These are phyloP conservation scores for Uronychia binucleata DNA, from an alignment of 73 alveolate species.

Conservation along the genomic window DNA sequence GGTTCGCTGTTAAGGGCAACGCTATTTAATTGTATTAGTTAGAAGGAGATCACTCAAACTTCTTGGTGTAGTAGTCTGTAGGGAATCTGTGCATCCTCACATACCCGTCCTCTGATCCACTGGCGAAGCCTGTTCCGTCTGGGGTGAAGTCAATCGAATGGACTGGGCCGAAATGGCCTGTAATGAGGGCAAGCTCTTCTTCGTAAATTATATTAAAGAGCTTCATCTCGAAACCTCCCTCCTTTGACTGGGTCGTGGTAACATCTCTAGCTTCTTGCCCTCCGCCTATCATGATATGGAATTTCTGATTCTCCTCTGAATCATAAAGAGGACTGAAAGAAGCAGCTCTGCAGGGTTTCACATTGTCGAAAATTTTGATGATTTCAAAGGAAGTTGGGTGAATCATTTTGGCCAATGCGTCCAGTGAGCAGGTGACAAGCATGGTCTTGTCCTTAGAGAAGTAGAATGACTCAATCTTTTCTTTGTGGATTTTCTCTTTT, in stretches of 20 bases:
- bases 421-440: conserved; percentile 81
- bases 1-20: background rate
- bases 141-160: conserved; percentile 78
- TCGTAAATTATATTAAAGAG: conserved; percentile 78
- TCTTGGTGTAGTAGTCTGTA: conserved; percentile 75
- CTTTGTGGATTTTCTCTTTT: conserved; percentile 56
- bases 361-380: conserved; percentile 58
- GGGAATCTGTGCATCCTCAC: conserved; percentile 80
- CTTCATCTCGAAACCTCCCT: conserved; percentile 81
- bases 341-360: conserved; percentile 77
- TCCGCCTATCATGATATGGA: conserved; percentile 86
- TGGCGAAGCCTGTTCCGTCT: conserved; percentile 85
- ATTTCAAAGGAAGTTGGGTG: conserved; percentile 70
- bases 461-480: conserved; percentile 61
- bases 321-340: conserved; percentile 70
- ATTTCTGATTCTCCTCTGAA: conserved; percentile 51
- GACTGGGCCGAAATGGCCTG: conserved; percentile 91
- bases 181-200: conserved; percentile 79
- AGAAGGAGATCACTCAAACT: conserved; percentile 26
- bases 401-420: conserved; percentile 67
- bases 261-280: conserved; percentile 94
- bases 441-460: conserved; percentile 70
- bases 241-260: conserved; percentile 70
- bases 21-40: background rate
- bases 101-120: conserved; percentile 88